Evolutionary conservation across 1,284 basidiomycete species (phyloP).

Genomic region (Malassezia brasiliensis): DNA sequence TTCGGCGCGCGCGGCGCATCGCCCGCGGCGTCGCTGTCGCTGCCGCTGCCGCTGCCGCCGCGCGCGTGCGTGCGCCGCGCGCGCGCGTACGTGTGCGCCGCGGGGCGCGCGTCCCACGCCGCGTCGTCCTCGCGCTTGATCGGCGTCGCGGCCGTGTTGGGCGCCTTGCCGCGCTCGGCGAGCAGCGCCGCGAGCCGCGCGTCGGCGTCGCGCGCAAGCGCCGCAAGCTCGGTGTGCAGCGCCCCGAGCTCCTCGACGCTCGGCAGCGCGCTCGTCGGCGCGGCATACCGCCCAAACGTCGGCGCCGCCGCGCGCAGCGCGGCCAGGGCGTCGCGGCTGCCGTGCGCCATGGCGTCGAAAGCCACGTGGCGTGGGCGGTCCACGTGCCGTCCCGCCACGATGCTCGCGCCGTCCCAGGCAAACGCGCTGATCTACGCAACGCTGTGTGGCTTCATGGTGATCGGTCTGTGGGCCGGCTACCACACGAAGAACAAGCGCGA

Average conservation of each 20-base stretch:
- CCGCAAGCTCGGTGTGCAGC: conserved; percentile 2
- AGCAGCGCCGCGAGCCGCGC: conserved; percentile 1
- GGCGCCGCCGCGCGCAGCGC: conserved; percentile 1
- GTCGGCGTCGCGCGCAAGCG: conserved; percentile 5
- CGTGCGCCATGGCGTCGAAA: neutral
- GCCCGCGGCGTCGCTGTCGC: neutral
- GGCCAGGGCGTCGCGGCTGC: neutral
- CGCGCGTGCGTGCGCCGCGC: neutral
- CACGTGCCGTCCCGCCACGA: neutral
- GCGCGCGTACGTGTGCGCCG: conserved; percentile 9
- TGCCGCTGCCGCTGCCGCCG: neutral
- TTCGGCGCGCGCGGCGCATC: neutral
- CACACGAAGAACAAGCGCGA: conserved; percentile 36
- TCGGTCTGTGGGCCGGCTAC: conserved; percentile 45
- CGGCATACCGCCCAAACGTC: neutral
- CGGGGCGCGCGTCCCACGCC: neutral
- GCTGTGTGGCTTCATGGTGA: conserved; percentile 41
- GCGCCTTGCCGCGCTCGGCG: conserved; percentile 1
- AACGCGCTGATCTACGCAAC: conserved; percentile 46
- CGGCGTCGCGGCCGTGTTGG: neutral
- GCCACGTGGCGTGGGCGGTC: neutral
- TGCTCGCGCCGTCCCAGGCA: conserved; percentile 26
- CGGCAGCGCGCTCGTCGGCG: neutral
- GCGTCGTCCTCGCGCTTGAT: neutral
- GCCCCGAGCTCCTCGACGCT: conserved; percentile 6